Conservation (phyloP, 139 green algal species). For the Mychonastes homosphaera region DNA sequence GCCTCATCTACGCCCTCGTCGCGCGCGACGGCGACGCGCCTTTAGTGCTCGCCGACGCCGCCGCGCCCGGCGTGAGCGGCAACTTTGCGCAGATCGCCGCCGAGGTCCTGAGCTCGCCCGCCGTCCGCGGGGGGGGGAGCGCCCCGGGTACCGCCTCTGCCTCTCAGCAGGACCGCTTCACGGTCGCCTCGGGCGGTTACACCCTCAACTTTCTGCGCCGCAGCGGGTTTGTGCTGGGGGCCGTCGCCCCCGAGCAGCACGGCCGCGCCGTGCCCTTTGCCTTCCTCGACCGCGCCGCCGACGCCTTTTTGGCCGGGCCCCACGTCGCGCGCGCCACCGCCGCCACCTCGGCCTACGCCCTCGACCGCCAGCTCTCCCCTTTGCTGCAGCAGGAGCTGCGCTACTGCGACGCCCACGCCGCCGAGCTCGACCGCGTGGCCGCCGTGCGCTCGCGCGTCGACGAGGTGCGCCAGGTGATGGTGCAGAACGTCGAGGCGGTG, state of each 20-base stretch:
- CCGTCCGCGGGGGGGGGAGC: constrained; percentile 7
- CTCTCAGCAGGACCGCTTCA: constrained; percentile 53
- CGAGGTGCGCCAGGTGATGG: constrained; percentile 81
- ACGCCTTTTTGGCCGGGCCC: constrained; percentile 65
- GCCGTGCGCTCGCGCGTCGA: constrained; percentile 25
- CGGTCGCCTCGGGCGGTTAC: constrained; percentile 58
- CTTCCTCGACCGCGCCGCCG: constrained; percentile 64
- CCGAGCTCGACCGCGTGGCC: too few species aligned
- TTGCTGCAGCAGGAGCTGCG: too few species aligned
- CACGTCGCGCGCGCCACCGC: too few species aligned
- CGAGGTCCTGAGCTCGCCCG: constrained; percentile 62
- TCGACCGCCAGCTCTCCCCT: too few species aligned
- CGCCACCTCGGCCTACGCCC: too few species aligned
- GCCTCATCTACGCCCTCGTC: constrained; percentile 76
- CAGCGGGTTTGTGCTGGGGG: constrained; percentile 64
- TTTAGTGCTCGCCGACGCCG: constrained; percentile 71
- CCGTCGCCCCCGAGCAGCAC: constrained; percentile 81
- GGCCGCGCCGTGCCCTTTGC: constrained; percentile 89
- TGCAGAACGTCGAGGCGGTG: constrained; percentile 89
- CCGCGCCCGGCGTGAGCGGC: constrained; percentile 36
- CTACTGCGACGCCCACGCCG: too few species aligned
- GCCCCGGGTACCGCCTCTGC: neutral
- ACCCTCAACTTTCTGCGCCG: constrained; percentile 80
- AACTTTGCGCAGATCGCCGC: constrained; percentile 88
- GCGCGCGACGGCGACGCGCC: constrained; percentile 41